Conservation (phyloP, 2,329 filamentous ascomycete genomes). For the Endocalyx cinctus region DNA sequence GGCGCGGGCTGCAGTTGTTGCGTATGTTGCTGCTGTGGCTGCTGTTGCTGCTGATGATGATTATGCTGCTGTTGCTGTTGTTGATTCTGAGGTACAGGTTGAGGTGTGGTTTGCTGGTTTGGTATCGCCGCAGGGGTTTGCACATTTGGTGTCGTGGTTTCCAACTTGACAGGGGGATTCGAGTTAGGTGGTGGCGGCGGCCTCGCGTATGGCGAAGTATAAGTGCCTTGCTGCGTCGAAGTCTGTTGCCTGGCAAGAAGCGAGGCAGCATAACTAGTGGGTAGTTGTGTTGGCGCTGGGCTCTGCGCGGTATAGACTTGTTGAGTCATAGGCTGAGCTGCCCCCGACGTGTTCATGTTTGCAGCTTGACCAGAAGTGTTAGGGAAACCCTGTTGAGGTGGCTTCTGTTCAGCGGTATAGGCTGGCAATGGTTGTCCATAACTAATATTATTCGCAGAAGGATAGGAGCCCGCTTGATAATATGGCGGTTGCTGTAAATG, state of each 20-base stretch:
- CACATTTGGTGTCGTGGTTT: constrained; percentile 10
- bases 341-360: constrained; percentile 14
- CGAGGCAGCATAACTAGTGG: constrained; percentile 18
- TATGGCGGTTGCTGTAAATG: constrained; percentile 24
- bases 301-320: constrained; percentile 19
- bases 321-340: constrained; percentile 19
- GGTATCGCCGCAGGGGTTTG: constrained; percentile 15
- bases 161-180: constrained; percentile 19
- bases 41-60: background rate
- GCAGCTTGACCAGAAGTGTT: constrained; percentile 13
- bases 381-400: constrained; percentile 17
- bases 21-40: background rate
- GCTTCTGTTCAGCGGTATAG: constrained; percentile 18
- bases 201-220: constrained; percentile 28
- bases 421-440: constrained; percentile 18
- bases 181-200: constrained; percentile 20
- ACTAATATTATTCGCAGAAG: constrained; percentile 16
- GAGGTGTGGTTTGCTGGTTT: constrained; percentile 7
- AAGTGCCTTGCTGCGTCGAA: constrained; percentile 24
- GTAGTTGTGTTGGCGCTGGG: constrained; percentile 25
- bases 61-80: constrained; percentile 8
- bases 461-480: constrained; percentile 25
- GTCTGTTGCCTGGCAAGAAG: constrained; percentile 18
- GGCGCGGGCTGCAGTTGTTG: constrained; percentile 6
- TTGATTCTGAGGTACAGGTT: constrained; percentile 5